phyloP scores from a whole-genome alignment of 306 rosid species.

The Prosopis cineraria region DNA sequence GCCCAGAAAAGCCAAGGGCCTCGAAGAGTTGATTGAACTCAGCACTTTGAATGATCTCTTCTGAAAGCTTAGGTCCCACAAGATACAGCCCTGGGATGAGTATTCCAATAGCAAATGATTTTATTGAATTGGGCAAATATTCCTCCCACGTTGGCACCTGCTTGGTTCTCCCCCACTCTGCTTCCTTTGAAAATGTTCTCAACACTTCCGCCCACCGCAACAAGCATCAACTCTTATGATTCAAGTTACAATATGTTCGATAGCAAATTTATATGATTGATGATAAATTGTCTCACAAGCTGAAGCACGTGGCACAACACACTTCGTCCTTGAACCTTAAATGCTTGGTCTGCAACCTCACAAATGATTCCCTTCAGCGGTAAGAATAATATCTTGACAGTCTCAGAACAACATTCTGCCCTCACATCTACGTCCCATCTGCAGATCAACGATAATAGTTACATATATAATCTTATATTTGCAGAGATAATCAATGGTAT shows the following conservation, averaged over 20 bases:
- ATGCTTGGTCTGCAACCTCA: background rate
- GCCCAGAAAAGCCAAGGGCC: background rate
- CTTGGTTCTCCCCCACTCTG: constrained; percentile 49
- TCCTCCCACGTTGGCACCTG: constrained; percentile 46
- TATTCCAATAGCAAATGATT: constrained; percentile 23
- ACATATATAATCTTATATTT: too few relatives aligned
- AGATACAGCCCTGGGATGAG: background rate
- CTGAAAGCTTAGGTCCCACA: constrained; percentile 24
- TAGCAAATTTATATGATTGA: too few relatives aligned
- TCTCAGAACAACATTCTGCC: background rate
- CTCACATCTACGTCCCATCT: background rate
- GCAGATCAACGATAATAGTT: too few relatives aligned
- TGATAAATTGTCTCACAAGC: background rate
- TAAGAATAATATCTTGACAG: background rate
- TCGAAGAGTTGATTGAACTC: background rate
- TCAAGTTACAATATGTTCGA: too few relatives aligned
- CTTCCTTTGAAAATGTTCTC: constrained; percentile 45
- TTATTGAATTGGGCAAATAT: constrained; percentile 43
- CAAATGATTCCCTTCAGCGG: background rate
- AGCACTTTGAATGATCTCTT: constrained; percentile 5
- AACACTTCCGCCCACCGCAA: constrained; percentile 54
- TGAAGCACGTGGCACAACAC: background rate
- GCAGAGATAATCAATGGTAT: background rate
- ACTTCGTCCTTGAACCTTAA: background rate
- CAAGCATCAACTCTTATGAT: too few relatives aligned